phyloP scores from a whole-genome alignment of 768 basidiomycete genomes.

The Roridomyces roridus region DNA sequence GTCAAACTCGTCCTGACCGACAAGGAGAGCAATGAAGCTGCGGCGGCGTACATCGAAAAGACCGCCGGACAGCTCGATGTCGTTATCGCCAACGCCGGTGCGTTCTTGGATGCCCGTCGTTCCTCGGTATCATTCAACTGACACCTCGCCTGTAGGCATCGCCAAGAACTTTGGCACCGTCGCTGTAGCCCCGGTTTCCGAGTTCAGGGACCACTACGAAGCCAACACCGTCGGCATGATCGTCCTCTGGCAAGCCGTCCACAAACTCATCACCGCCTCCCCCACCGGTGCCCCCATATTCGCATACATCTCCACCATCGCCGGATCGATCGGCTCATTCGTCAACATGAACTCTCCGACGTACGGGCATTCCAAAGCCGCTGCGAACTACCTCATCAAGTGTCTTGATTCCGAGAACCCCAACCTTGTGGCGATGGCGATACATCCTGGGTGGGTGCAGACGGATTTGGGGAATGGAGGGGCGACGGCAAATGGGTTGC shows the following conservation, averaged over 20 bases:
- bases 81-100: slow-evolving; percentile 4
- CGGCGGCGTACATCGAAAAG: neutral
- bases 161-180: neutral
- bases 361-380: slow-evolving; percentile 7
- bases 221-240: slow-evolving; percentile 6
- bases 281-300: neutral
- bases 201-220: neutral
- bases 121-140: neutral
- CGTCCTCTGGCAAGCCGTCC: slow-evolving; percentile 3
- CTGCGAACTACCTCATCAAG: neutral
- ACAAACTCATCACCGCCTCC: slow-evolving; percentile 1
- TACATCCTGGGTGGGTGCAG: neutral
- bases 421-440: neutral
- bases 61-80: slow-evolving; percentile 1
- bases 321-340: neutral
- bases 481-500: neutral
- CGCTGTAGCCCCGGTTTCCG: neutral
- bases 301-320: neutral
- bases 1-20: slow-evolving; percentile 3
- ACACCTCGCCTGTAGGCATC: too few relatives aligned
- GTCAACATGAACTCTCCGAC: neutral
- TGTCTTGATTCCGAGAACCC: neutral
- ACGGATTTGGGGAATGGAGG: neutral
- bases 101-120: neutral
- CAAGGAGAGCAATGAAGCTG: neutral